Percentiles rank a stretch among this genome's conserved stretches.
Conservation (phyloP, 768 basidiomycete genomes). For the Dendrothele bispora region DNA sequence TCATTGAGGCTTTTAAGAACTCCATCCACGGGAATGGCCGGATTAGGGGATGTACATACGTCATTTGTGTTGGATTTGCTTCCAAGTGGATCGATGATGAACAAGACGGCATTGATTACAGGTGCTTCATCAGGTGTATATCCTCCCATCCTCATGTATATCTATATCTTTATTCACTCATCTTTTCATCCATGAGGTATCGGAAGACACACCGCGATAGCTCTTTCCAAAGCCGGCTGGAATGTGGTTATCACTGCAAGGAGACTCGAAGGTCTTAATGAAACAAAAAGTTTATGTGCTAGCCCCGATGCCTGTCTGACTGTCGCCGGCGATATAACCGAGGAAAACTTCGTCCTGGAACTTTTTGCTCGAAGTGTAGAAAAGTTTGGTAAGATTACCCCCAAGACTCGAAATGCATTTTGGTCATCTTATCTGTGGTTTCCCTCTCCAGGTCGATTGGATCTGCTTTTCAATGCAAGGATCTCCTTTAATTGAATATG, state of each 20-base stretch:
- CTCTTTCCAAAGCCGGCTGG: slow-evolving; percentile 70
- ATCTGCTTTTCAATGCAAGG: slow-evolving; percentile 79
- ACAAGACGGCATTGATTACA: slow-evolving; percentile 36
- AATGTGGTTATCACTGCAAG: slow-evolving; percentile 66
- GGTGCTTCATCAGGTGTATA: slow-evolving; percentile 58
- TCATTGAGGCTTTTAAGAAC: too few species aligned
- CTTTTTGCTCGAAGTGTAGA: slow-evolving; percentile 56
- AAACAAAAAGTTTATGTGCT: slow-evolving; percentile 50
- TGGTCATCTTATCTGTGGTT: slow-evolving; percentile 1
- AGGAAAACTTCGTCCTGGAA: slow-evolving; percentile 58
- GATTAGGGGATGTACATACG: too few species aligned
- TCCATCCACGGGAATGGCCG: too few species aligned
- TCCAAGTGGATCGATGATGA: too few species aligned
- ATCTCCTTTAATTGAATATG: not conserved
- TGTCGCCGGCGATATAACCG: slow-evolving; percentile 63
- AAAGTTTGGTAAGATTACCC: slow-evolving; percentile 48
- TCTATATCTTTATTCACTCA: not conserved
- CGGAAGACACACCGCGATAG: slow-evolving; percentile 66
- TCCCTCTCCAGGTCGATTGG: slow-evolving; percentile 51
- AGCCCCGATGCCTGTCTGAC: slow-evolving; percentile 36
- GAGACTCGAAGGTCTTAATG: slow-evolving; percentile 53
- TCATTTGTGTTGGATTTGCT: too few species aligned
- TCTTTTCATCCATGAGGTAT: slow-evolving; percentile 43
- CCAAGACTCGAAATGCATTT: not conserved
- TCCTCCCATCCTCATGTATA: not conserved